Base-by-base conservation (phyloP, 176 grass and related monocot genomes). In the Saccharum officinarum region DNA sequence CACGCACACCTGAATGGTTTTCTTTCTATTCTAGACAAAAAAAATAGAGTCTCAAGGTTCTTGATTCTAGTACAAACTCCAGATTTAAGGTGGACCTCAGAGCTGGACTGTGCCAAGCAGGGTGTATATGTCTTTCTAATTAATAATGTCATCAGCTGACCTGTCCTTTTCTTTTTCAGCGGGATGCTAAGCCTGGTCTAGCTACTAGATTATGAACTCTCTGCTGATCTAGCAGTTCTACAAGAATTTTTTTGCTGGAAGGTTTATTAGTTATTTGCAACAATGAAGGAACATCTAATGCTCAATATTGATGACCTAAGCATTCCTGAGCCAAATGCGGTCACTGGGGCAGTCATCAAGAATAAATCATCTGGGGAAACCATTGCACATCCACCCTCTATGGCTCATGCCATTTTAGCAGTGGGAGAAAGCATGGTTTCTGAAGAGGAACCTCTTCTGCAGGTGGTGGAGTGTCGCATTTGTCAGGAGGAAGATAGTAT, bases 401-500 rank as follows among this genome's bases (percentile, higher is more conserved):
- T 65, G 52, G 63, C 23, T 36, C 91, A 79, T 87, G 25, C 83
- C 68, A 55, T 72, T 83, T 65, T 83, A 31, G 47, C 69, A 44
- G 34, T 89, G 63, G 79, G 77, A 57, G 77, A 91, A 72, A 76
- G 77, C 26, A 80, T 86, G 81, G 76, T 57, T 84, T 77, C 68
- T 70, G 92, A 97, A 87, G 89, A 92, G 80, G 87, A 92, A 80
- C 90, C 92, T 69, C 94, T 97, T 79, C 84, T 97, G 64, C 86
- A 90, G 31, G 87, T 88, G 60, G 80, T 69, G 18, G 94, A 97
- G 68, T 97, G 95, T 79, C 95, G 95, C 74, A 97, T 97, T 87
- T 97, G 92, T 67, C 92, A 97, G 82, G 95, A 97, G 44, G 92
- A 97, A 76, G 95, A 94, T 76, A 84, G 59, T 47, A 89, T 91